Evolutionary conservation across 805 yeast species (phyloP), one percentile per base, ranked within the genome.

Genomic region (Lipomyces oligophaga): DNA sequence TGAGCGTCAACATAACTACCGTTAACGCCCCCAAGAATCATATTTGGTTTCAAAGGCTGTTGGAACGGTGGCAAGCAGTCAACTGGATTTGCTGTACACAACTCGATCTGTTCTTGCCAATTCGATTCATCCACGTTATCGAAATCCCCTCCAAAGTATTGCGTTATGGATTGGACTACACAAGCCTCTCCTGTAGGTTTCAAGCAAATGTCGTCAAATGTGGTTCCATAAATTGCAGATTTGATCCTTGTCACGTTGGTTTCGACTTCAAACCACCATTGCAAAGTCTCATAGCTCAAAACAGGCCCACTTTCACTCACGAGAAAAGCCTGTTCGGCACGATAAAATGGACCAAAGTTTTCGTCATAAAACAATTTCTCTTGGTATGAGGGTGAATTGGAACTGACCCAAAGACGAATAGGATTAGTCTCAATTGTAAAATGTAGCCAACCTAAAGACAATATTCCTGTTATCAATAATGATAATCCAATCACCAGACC

Each of bases 221-320:
- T 54, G 35, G 66, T 53, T 43, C 54, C 48, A 31, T 60, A 52
- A 8, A 45, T 44, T 11, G 38, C 60, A 47, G 62, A 62, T 59
- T 47, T 64, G 36, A 69, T 43, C 5, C 58, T 54, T 5, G 66
- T 61, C 1, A 83, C 74, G 34, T 81, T 76, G 3, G 60, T 47
- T 63, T 90, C 97, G 21, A 79, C 80, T n/a, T 75, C 78, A 59
- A 83, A 81, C 95, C 96, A 88, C 97, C 97, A 90, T 52, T 79
- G 62, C 18, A 89, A 61, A 1, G 80, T 78, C 0, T 78, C 80
- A 72, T 86, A 85, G 26, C 75, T 73, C 27, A 90, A 67, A 0
- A 90, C 82, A 0, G 80, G 76, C 0, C 85, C 86, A 2, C 84
- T 72, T 18, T 78, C 78, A 57, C 81, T 81, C 2, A 81, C 77